A percentile compares a stretch with the other conserved stretches of the same genome.
Evolutionary conservation across 2,329 filamentous ascomycete genomes (phyloP).

Genomic region (Epichloe coenophiala): DNA sequence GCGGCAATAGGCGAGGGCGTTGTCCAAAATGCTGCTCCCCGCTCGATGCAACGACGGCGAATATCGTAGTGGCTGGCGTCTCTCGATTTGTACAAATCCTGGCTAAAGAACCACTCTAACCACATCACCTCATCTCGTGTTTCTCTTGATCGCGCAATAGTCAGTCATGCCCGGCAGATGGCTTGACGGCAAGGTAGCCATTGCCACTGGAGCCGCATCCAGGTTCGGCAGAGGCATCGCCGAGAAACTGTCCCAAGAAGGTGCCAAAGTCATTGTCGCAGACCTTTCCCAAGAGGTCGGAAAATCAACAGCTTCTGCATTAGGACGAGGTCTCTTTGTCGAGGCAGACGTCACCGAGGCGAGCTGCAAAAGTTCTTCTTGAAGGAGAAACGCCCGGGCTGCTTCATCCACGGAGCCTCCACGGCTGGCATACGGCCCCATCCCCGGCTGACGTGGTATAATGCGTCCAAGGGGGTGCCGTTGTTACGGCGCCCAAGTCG

Average conservation of each 20-base stretch:
- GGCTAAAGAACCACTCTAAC: too few species aligned
- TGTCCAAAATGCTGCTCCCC: too few species aligned
- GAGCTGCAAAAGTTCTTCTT: slow-evolving; percentile 42
- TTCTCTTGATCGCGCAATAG: too few species aligned
- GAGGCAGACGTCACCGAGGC: slow-evolving; percentile 36
- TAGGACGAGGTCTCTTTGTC: slow-evolving; percentile 27
- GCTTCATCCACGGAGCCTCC: slow-evolving; percentile 53
- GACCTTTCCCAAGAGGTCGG: slow-evolving; percentile 45
- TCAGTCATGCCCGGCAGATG: slow-evolving; percentile 15
- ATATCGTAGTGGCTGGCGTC: too few species aligned
- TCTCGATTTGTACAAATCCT: too few species aligned
- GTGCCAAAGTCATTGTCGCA: slow-evolving; percentile 46
- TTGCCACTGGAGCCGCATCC: slow-evolving; percentile 41
- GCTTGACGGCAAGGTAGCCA: slow-evolving; percentile 28
- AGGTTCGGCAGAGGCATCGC: slow-evolving; percentile 53
- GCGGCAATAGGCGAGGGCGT: too few species aligned
- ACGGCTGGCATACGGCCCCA: slow-evolving; percentile 47
- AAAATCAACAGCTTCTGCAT: slow-evolving; percentile 27
- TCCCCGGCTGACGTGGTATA: slow-evolving; percentile 55
- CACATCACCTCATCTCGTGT: too few species aligned
- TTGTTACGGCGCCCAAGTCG: slow-evolving; percentile 42
- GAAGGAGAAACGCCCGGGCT: slow-evolving; percentile 39
- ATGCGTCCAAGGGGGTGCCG: slow-evolving; percentile 51
- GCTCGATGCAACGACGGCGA: too few species aligned
- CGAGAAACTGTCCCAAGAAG: slow-evolving; percentile 44